phyloP scores from a whole-genome alignment of 1,284 basidiomycete species.

The Coniferiporia sulphurascens region DNA sequence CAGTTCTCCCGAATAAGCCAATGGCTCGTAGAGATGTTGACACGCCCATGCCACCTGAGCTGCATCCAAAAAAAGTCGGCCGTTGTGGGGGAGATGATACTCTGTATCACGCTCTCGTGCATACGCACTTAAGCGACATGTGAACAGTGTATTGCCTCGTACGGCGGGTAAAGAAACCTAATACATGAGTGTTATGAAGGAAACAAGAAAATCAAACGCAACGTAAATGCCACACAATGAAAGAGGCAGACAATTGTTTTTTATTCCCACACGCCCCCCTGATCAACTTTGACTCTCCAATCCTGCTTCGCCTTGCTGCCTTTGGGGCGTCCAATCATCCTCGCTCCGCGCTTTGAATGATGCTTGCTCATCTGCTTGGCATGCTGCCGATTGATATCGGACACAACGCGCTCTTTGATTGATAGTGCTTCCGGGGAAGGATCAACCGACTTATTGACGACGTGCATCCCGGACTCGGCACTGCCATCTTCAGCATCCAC shows the following conservation, averaged over 20 bases:
- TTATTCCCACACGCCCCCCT: conserved; percentile 60
- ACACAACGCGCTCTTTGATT: conserved; percentile 51
- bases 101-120: too few species aligned
- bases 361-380: conserved; percentile 67
- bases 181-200: too few species aligned
- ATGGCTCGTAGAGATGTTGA: neutral
- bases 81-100: too few species aligned
- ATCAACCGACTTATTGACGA: too few species aligned
- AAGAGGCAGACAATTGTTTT: neutral
- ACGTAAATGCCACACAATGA: too few species aligned
- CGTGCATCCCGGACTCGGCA: neutral
- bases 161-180: too few species aligned
- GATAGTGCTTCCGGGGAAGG: neutral
- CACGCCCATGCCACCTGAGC: neutral
- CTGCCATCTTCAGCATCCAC: neutral
- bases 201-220: too few species aligned
- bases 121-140: too few species aligned
- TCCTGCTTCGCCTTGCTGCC: conserved; percentile 86
- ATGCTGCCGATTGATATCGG: conserved; percentile 57
- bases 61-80: neutral
- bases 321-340: conserved; percentile 64
- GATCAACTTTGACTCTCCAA: conserved; percentile 57
- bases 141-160: too few species aligned
- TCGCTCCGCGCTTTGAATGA: conserved; percentile 63
- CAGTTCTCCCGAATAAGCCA: too few species aligned